Base-by-base conservation (phyloP, 1,284 basidiomycete genomes). In the Paramarasmius palmivorus region DNA sequence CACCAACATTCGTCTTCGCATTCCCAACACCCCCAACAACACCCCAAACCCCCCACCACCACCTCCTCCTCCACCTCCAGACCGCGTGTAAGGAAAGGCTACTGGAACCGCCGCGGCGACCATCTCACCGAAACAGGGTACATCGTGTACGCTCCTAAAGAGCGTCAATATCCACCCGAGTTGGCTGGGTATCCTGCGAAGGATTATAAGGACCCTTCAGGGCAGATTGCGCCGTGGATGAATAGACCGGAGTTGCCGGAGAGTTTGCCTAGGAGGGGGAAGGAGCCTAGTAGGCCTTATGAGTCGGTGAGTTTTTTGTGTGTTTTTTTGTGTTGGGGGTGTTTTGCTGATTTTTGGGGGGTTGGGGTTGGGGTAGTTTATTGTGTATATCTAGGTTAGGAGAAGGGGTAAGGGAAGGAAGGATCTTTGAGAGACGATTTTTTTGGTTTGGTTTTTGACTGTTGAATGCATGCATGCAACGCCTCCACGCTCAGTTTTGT, bases 201-300 rank as follows among this genome's bases (percentile, higher is more conserved):
- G 15, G 55, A 51, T 5, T 56, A 38, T 32, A 20, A 42, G n/a
- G 41, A 56, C 37, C 46, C 52, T 9, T 8, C 42, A 15, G 79
- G 80, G 3, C 52, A 64, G 15, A 70, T 73, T 38, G 62, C 73
- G 5, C 56, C 64, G 38, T 83, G 75, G 61, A 63, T 75, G 44
- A 67, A 65, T 7, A 68, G 83, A 32, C 78, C 76, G 1, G 84
- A 88, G 67, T 70, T 86, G 53, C 77, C 78, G 0, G 75, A 82
- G 55, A 82, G 78, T 50, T 63, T 87, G 57, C 82, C 85, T 12
- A 68, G 65, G 25, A 74, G 73, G 59, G 86, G 86, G 0, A 68
- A 75, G 60, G 66, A 72, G 3, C 79, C 86, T 14, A 48, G 64
- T 51, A 70, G 71, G 47, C 86, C 85, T 39, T 88, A 89, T 67